phyloP scores from a whole-genome alignment of 2,329 filamentous ascomycete genomes.

The Didymella pomorum region DNA sequence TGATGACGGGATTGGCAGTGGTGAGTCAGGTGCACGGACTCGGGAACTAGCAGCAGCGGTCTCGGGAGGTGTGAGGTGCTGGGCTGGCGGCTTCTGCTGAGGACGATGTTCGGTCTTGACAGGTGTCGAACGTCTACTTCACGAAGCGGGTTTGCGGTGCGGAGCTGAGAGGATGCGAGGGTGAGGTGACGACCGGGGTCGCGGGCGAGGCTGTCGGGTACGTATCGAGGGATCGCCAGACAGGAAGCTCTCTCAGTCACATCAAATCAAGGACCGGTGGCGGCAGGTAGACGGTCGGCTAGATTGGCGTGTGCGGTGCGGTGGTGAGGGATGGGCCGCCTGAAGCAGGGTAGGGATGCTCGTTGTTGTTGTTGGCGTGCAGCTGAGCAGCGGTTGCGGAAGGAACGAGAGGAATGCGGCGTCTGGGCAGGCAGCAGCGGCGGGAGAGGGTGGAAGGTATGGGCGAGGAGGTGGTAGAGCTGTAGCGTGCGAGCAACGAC shows the following conservation, averaged over 20 bases:
- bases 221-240: conserved; percentile 36
- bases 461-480: conserved; percentile 30
- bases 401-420: conserved; percentile 41
- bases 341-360: conserved; percentile 30
- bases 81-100: conserved; percentile 39
- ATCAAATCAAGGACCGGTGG: conserved; percentile 46
- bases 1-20: conserved; percentile 37
- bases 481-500: conserved; percentile 37
- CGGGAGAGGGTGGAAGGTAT: conserved; percentile 15
- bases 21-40: conserved; percentile 51
- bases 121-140: conserved; percentile 38
- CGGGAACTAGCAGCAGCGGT: conserved; percentile 27
- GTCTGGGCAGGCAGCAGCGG: conserved; percentile 23
- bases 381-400: conserved; percentile 37
- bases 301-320: conserved; percentile 41
- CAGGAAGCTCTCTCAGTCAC: conserved; percentile 39
- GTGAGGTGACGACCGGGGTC: conserved; percentile 24
- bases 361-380: conserved; percentile 30
- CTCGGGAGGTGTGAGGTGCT: conserved; percentile 29
- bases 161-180: conserved; percentile 29
- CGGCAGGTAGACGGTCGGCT: conserved; percentile 41
- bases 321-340: conserved; percentile 25
- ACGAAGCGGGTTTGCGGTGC: conserved; percentile 29
- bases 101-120: conserved; percentile 28
- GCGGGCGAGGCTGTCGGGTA: conserved; percentile 33